phyloP scores from a whole-genome alignment of 805 yeast species.

The Barnettozyma vustinii region DNA sequence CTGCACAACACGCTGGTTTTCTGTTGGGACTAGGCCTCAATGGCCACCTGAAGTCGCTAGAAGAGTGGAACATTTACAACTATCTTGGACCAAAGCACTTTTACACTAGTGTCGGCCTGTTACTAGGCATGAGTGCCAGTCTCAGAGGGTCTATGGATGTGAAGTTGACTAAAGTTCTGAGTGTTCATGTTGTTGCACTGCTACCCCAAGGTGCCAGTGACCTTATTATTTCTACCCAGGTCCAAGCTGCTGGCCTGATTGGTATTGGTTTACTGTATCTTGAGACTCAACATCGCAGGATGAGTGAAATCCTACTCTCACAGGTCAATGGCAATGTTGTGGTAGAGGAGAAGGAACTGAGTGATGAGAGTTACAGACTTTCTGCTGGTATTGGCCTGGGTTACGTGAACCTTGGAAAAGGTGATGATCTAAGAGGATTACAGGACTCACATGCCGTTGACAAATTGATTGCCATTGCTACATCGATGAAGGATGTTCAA shows the following conservation, averaged over 20 bases:
- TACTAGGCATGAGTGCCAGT: conserved; percentile 92
- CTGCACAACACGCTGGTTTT: conserved; percentile 91
- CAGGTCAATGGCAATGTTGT: conserved; percentile 56
- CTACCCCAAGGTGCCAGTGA: conserved; percentile 90
- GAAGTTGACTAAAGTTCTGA: conserved; percentile 81
- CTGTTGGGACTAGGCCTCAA: conserved; percentile 86
- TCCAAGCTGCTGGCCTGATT: conserved; percentile 87
- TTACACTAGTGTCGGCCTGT: conserved; percentile 76
- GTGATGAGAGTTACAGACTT: conserved; percentile 75
- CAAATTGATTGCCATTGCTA: conserved; percentile 50
- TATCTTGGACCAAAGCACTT: conserved; percentile 86
- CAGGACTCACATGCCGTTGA: conserved; percentile 64
- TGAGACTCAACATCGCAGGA: conserved; percentile 74
- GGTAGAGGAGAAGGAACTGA: conserved; percentile 48
- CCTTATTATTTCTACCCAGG: conserved; percentile 72
- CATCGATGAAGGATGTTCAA: conserved; percentile 58
- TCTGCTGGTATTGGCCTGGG: conserved; percentile 92
- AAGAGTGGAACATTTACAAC: conserved; percentile 95
- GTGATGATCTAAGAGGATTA: conserved; percentile 51
- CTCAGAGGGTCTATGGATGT: conserved; percentile 75
- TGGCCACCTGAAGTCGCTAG: conserved; percentile 77
- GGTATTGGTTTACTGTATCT: conserved; percentile 85
- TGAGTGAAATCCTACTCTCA: conserved; percentile 72
- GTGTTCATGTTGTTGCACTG: conserved; percentile 89
- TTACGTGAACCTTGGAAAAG: conserved; percentile 73